These are phyloP conservation scores for Pseudogymnoascus sp. DNA, from an alignment of 2,329 filamentous ascomycete species.

Conservation along the genomic window DNA sequence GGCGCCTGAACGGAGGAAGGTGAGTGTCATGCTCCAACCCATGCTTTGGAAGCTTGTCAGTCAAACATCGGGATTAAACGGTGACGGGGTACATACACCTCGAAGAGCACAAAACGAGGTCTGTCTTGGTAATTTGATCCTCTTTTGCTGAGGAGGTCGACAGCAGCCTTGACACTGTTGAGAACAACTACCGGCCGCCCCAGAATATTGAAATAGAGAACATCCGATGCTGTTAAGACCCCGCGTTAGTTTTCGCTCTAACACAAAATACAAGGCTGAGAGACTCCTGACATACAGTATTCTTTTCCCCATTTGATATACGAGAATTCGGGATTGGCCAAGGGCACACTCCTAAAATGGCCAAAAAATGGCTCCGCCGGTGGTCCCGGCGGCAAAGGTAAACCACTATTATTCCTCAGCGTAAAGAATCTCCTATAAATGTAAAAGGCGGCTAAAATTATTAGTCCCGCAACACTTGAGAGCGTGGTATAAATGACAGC, in stretches of 20 bases:
- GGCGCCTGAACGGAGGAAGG: conserved; percentile 37
- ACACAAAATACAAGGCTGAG: conserved; percentile 10
- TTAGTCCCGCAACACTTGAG: not conserved
- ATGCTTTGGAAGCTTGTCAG: conserved; percentile 12
- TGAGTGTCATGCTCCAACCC: conserved; percentile 39
- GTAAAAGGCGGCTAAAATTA: not conserved
- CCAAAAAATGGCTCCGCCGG: conserved; percentile 21
- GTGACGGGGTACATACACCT: conserved; percentile 9
- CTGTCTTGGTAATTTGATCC: conserved; percentile 38
- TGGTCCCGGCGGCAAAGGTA: conserved; percentile 22
- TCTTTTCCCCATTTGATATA: conserved; percentile 22
- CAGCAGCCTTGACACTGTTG: conserved; percentile 35
- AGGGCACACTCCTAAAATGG: conserved; percentile 20
- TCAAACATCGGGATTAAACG: not conserved
- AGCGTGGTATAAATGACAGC: not conserved
- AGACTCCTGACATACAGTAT: conserved; percentile 16
- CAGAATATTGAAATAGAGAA: conserved; percentile 17
- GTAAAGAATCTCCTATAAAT: not conserved
- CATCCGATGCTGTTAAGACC: conserved; percentile 12
- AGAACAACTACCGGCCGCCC: conserved; percentile 34
- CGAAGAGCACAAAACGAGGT: conserved; percentile 32
- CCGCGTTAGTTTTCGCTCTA: not conserved
- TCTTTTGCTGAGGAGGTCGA: conserved; percentile 36
- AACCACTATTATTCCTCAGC: conserved; percentile 11
- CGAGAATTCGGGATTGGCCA: conserved; percentile 17